Evolutionary conservation across 2,329 filamentous ascomycete species (phyloP), one percentile per base, ranked within the genome.

Genomic region (Gyromitra esculenta): DNA sequence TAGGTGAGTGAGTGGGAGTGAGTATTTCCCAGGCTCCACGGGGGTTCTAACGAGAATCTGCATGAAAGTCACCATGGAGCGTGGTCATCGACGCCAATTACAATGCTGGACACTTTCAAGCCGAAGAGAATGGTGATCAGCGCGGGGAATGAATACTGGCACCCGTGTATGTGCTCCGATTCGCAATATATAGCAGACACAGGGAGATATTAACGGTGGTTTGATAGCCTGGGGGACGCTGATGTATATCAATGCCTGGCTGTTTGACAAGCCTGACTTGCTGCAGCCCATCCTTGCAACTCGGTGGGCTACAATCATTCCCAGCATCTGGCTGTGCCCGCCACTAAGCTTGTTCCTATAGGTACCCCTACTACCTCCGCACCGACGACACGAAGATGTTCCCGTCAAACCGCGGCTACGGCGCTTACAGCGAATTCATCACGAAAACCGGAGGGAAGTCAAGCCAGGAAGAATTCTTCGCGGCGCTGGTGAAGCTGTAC

Each of bases 31-130:
- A 13, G 4, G 43, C 43, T 15, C 43, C 11, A 15, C 25, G 25
- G 25, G 25, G 25, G 25, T 31, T 31, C 43, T 45, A 15, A 45
- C 9, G 11, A 45, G 0, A 45, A 45, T 45, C 15, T 3, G 11
- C 11, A 45, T 45, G 43, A 3, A 52, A 52, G 75, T 31, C 77
- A 79, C 25, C 77, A 79, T 45, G 77, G 77, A 5, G 63, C 62
- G 21, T 31, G 7, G 31, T 59, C 18, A 2, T 76, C 77, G 5
- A 71, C 77, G 3, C 77, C 77, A 7, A 59, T 50, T 0, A 0
- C 41, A 1, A 67, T 72, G 31, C 57, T 79, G 7, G 21, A 52
- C n/a, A 48, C 25, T 0, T 71, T 68, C n/a, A 39, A 69, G 0
- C 75, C 75, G 6, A 15, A 48, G 31, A 52, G 56, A 39, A 59